Conservation (phyloP, 352 stramenopile species). For the Pythium periplocum region DNA sequence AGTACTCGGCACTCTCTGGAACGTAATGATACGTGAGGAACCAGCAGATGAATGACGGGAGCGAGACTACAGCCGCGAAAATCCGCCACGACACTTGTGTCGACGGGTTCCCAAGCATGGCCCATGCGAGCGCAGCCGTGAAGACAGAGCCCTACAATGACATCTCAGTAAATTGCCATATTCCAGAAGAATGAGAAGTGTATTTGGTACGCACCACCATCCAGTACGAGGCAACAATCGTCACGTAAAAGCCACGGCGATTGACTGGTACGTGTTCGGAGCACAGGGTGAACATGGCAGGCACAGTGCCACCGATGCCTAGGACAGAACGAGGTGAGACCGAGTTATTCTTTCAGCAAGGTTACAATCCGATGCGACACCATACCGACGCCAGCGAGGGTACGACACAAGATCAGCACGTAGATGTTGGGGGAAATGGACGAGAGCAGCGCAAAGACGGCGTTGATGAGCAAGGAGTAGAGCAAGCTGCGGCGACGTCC, state of each 20-base stretch:
- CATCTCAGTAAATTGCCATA: not conserved
- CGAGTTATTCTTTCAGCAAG: not conserved
- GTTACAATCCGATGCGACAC: not conserved
- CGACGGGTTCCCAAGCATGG: slow-evolving; percentile 56
- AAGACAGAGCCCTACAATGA: slow-evolving; percentile 68
- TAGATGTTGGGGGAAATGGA: slow-evolving; percentile 58
- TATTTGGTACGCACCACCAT: slow-evolving; percentile 59
- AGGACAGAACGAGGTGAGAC: not conserved
- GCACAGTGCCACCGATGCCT: slow-evolving; percentile 86
- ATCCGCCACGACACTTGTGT: slow-evolving; percentile 55
- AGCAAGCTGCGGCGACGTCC: slow-evolving; percentile 69
- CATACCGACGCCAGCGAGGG: slow-evolving; percentile 55
- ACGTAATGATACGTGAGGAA: slow-evolving; percentile 65
- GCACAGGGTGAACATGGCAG: slow-evolving; percentile 83
- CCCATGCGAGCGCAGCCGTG: slow-evolving; percentile 73
- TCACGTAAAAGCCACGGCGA: slow-evolving; percentile 79
- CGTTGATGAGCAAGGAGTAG: slow-evolving; percentile 79
- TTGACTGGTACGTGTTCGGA: slow-evolving; percentile 79
- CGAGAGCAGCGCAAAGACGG: slow-evolving; percentile 68
- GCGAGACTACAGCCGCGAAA: slow-evolving; percentile 67
- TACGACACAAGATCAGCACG: slow-evolving; percentile 57
- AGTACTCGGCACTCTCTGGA: slow-evolving; percentile 79
- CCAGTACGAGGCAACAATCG: slow-evolving; percentile 87
- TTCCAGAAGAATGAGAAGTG: no score
- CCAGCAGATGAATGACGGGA: slow-evolving; percentile 66